Percentiles rank a stretch among this genome's conserved stretches.
These are phyloP conservation scores for Coffea canephora DNA, from an alignment of 257 asterid species.

Conservation along the genomic window DNA sequence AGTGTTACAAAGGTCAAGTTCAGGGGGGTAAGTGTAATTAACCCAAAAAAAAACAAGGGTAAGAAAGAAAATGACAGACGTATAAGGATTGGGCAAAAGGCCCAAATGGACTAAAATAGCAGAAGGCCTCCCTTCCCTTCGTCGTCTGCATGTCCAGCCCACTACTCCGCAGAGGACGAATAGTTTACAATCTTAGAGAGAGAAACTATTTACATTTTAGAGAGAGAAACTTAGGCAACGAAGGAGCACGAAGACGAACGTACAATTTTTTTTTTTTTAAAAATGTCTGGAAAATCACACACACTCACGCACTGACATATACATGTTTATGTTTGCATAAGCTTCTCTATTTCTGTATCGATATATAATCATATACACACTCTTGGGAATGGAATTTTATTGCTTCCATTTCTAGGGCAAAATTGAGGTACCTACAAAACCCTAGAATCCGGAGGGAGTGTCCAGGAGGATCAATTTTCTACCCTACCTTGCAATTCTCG, in stretches of 20 bases:
- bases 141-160: slow-evolving; percentile 47
- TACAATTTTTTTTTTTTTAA: neutral
- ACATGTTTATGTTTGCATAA: neutral
- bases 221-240: slow-evolving; percentile 35
- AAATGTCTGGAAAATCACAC: slow-evolving; percentile 6
- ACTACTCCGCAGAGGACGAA: slow-evolving; percentile 29
- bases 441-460: slow-evolving; percentile 38
- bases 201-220: slow-evolving; percentile 20
- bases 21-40: too few species aligned
- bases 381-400: slow-evolving; percentile 9
- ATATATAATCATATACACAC: slow-evolving; percentile 1
- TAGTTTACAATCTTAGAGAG: slow-evolving; percentile 34
- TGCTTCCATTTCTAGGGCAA: slow-evolving; percentile 39
- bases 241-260: slow-evolving; percentile 37
- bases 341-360: slow-evolving; percentile 15
- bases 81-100: slow-evolving; percentile 13
- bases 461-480: slow-evolving; percentile 22
- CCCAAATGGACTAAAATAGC: slow-evolving; percentile 27
- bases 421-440: slow-evolving; percentile 45
- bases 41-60: neutral
- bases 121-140: slow-evolving; percentile 27
- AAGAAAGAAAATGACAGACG: neutral
- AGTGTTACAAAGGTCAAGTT: too few species aligned
- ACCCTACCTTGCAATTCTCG: slow-evolving; percentile 25
- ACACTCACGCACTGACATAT: neutral